A percentile compares a stretch with the other conserved stretches of the same genome.
phyloP scores from a whole-genome alignment of 306 rosid species.

The Begonia masoniana region DNA sequence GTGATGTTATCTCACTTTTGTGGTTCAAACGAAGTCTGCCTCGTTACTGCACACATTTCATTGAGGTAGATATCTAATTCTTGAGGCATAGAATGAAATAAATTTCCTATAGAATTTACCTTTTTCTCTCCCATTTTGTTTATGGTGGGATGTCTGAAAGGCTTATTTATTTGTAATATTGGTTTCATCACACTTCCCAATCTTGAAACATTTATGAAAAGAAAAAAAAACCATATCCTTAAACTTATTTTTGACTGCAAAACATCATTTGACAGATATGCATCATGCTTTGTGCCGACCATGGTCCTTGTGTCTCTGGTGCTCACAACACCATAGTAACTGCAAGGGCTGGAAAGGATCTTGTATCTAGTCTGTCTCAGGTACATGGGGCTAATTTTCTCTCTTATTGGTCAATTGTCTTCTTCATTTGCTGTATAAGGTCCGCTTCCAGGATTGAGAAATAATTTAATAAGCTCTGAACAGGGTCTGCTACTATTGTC shows the following conservation, averaged over 20 bases:
- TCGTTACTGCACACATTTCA: constrained; percentile 86
- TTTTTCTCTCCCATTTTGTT: too few relatives aligned
- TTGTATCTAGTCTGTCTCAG: constrained; percentile 92
- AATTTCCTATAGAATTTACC: too few relatives aligned
- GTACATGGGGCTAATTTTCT: constrained; percentile 16
- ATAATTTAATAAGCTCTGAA: constrained; percentile 21
- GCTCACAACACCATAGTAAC: constrained; percentile 98
- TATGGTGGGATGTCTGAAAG: too few relatives aligned
- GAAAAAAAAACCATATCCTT: too few relatives aligned
- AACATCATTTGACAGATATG: constrained; percentile 52
- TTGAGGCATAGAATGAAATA: too few relatives aligned
- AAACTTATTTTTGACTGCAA: too few relatives aligned
- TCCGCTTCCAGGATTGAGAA: neutral
- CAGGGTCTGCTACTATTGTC: constrained; percentile 98
- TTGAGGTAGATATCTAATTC: constrained; percentile 44
- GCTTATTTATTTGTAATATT: too few relatives aligned
- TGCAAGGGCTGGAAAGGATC: constrained; percentile 98
- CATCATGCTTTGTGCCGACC: constrained; percentile 96
- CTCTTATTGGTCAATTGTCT: neutral
- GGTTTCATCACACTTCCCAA: too few relatives aligned
- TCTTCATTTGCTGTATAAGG: neutral
- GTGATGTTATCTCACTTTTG: constrained; percentile 81
- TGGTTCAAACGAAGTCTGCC: constrained; percentile 99
- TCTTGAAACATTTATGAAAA: too few relatives aligned
- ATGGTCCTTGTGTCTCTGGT: constrained; percentile 98